phyloP scores from a whole-genome alignment of 768 basidiomycete genomes.

The Imleria badia region DNA sequence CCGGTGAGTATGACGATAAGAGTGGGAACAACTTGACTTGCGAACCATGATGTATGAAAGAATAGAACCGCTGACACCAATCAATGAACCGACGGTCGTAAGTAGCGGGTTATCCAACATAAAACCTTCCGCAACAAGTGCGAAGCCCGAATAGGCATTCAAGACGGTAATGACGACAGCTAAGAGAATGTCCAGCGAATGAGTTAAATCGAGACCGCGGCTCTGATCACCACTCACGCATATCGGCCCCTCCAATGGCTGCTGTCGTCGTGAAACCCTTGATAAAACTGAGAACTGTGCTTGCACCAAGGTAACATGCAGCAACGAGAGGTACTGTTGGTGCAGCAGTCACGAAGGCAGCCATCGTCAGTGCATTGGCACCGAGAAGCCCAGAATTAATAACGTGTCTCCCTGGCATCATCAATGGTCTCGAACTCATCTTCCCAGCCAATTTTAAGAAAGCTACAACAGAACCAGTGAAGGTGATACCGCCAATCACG shows the following conservation, averaged over 20 bases:
- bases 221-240: constrained; percentile 58
- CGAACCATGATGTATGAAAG: constrained; percentile 90
- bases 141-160: constrained; percentile 90
- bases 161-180: constrained; percentile 89
- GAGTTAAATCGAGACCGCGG: background rate
- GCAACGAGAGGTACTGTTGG: constrained; percentile 72
- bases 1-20: constrained; percentile 4
- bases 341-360: constrained; percentile 69
- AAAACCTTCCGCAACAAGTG: constrained; percentile 88
- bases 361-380: constrained; percentile 71
- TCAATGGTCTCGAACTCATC: constrained; percentile 73
- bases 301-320: constrained; percentile 74
- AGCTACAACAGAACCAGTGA: constrained; percentile 87
- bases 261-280: constrained; percentile 88
- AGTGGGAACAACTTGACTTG: background rate
- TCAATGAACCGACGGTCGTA: constrained; percentile 81
- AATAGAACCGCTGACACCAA: constrained; percentile 89
- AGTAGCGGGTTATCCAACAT: constrained; percentile 87
- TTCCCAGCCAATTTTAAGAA: constrained; percentile 85
- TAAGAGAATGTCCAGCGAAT: constrained; percentile 29
- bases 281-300: constrained; percentile 75
- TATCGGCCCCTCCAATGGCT: constrained; percentile 91
- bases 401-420: constrained; percentile 74
- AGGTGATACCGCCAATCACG: constrained; percentile 85
- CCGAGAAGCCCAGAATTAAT: constrained; percentile 73